phyloP scores from a whole-genome alignment of 768 basidiomycete genomes.

The Mrakia frigida region DNA sequence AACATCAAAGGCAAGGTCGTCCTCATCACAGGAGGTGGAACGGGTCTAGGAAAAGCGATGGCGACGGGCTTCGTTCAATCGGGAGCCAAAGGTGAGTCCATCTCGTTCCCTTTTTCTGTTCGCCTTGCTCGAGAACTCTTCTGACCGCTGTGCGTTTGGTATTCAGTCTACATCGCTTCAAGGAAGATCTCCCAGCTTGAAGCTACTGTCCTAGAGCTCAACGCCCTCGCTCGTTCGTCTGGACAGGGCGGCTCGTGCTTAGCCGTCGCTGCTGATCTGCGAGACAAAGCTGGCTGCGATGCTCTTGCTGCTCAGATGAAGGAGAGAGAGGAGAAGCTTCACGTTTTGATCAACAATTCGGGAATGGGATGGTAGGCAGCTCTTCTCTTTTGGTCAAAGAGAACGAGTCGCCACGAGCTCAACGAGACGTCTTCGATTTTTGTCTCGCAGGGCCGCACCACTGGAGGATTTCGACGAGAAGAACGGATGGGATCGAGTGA shows the following conservation, averaged over 20 bases:
- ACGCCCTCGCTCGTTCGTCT: constrained; percentile 44
- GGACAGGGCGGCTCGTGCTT: constrained; percentile 53
- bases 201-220: constrained; percentile 58
- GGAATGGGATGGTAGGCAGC: constrained; percentile 59
- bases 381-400: not conserved
- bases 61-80: not conserved
- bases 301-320: constrained; percentile 63
- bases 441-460: constrained; percentile 53
- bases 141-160: not conserved
- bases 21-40: not conserved
- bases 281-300: constrained; percentile 76
- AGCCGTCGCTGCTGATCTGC: constrained; percentile 69
- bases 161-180: constrained; percentile 73
- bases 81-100: not conserved
- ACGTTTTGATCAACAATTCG: constrained; percentile 79
- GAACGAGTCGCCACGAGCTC: too few species aligned
- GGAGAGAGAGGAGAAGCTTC: constrained; percentile 63
- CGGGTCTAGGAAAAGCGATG: not conserved
- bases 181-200: constrained; percentile 69
- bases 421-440: not conserved
- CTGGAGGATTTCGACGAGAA: constrained; percentile 67
- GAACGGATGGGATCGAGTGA: constrained; percentile 78
- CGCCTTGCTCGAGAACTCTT: not conserved
- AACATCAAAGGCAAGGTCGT: constrained; percentile 3
- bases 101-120: not conserved